phyloP scores from a whole-genome alignment of 2,329 filamentous ascomycete species.

The Colletotrichum cereale region DNA sequence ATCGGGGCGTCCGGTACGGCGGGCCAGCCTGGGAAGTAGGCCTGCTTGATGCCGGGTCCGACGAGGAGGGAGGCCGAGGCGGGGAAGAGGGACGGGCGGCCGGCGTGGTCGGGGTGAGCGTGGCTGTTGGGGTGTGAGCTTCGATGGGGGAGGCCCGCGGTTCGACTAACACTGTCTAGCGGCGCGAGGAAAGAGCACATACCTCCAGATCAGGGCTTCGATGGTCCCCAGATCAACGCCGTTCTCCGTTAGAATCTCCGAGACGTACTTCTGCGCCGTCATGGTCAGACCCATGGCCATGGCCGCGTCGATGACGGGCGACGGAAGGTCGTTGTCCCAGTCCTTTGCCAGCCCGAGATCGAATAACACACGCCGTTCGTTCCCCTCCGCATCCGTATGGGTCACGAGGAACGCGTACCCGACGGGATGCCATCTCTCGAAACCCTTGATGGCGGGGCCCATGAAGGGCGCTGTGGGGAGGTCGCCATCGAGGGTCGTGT shows the following conservation, averaged over 20 bases:
- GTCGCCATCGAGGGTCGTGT: constrained; percentile 5
- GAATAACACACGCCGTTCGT: background rate
- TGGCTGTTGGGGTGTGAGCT: constrained; percentile 28
- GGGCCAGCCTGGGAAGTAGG: constrained; percentile 40
- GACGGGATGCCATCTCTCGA: constrained; percentile 13
- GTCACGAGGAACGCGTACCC: constrained; percentile 15
- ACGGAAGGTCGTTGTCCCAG: constrained; percentile 4
- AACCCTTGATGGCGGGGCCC: constrained; percentile 12
- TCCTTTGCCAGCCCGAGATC: constrained; percentile 12
- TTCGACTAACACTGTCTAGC: fast-evolving
- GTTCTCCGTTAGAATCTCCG: constrained; percentile 15
- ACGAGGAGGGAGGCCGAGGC: constrained; percentile 43
- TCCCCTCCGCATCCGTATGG: background rate
- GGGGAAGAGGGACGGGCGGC: constrained; percentile 44
- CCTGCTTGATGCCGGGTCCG: constrained; percentile 42
- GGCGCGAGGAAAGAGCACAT: background rate
- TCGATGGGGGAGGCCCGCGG: too few species aligned
- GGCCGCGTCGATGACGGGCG: background rate
- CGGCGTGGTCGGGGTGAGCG: constrained; percentile 46
- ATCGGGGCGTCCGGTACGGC: constrained; percentile 28
- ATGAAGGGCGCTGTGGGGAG: constrained; percentile 10
- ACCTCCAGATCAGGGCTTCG: constrained; percentile 45
- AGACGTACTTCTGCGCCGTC: constrained; percentile 18
- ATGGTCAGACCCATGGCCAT: background rate
- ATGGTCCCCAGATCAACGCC: constrained; percentile 7